Evolutionary conservation across 495 filamentous ascomycete species (phyloP).

Genomic region (Penicilliopsis zonata): DNA sequence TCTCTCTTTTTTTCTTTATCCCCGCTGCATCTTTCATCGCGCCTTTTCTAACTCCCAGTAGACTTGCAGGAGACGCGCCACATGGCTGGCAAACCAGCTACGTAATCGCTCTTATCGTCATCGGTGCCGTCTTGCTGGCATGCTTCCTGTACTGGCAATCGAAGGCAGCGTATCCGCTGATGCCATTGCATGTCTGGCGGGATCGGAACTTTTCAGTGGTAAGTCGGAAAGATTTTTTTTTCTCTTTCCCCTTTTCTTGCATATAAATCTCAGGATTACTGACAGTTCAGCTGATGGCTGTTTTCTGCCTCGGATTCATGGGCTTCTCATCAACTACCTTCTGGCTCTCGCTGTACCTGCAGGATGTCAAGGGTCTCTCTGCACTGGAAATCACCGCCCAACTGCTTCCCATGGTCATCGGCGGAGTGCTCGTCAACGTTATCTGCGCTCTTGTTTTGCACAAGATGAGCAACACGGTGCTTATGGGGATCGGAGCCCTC

Average conservation of each 20-base stretch:
- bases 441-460: constrained; percentile 43
- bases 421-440: constrained; percentile 41
- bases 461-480: constrained; percentile 33
- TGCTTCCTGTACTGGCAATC: constrained; percentile 55
- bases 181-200: constrained; percentile 27
- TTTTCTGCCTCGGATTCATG: constrained; percentile 23
- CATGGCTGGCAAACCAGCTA: constrained; percentile 51
- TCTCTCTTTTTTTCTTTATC: constrained; percentile 3
- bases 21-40: not conserved
- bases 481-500: constrained; percentile 31
- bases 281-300: constrained; percentile 15
- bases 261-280: not conserved
- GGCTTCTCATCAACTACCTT: constrained; percentile 23
- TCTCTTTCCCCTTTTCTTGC: not conserved
- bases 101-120: constrained; percentile 47
- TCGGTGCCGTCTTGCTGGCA: constrained; percentile 45
- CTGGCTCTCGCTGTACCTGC: constrained; percentile 30
- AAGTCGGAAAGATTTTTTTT: constrained; percentile 1
- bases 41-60: constrained; percentile 1
- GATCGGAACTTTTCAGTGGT: constrained; percentile 27
- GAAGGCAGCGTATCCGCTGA: constrained; percentile 15
- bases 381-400: constrained; percentile 37
- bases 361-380: constrained; percentile 25
- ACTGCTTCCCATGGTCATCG: constrained; percentile 43
- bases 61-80: constrained; percentile 24